phyloP scores from a whole-genome alignment of 1,139 yeast genomes.

The Petasospora rhodanensis region DNA sequence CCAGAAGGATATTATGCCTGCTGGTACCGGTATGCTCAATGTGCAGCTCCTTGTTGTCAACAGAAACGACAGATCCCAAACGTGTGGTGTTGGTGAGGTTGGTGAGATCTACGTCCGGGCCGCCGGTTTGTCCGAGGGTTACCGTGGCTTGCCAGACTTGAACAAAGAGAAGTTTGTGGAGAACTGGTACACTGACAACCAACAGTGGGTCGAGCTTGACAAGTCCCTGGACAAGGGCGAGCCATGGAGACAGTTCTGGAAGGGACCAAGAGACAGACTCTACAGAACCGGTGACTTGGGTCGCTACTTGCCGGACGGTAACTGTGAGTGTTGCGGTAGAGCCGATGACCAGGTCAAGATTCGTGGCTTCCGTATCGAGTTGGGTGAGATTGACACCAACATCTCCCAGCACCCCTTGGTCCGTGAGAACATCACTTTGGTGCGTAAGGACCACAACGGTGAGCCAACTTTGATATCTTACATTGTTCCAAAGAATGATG shows the following conservation, averaged over 20 bases:
- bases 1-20: constrained; percentile 95
- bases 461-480: constrained; percentile 90
- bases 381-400: constrained; percentile 97
- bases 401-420: constrained; percentile 88
- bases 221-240: constrained; percentile 35
- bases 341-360: constrained; percentile 99
- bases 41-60: constrained; percentile 94
- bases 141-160: constrained; percentile 84
- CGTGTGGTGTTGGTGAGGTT: constrained; percentile 97
- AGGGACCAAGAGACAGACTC: constrained; percentile 91
- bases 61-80: constrained; percentile 77
- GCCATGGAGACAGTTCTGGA: constrained; percentile 80
- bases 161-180: constrained; percentile 82
- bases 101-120: constrained; percentile 99
- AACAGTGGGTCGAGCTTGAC: constrained; percentile 58
- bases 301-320: constrained; percentile 92
- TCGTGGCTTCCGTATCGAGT: constrained; percentile 96
- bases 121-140: constrained; percentile 96
- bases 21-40: constrained; percentile 95
- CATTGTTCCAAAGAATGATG: constrained; percentile 75
- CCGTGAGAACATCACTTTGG: constrained; percentile 88
- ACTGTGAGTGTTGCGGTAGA: constrained; percentile 97
- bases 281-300: constrained; percentile 98
- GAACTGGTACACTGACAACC: constrained; percentile 77
- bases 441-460: constrained; percentile 87